These are phyloP conservation scores for Salix suchowensis DNA, from an alignment of 345 rosid species.

Conservation along the genomic window DNA sequence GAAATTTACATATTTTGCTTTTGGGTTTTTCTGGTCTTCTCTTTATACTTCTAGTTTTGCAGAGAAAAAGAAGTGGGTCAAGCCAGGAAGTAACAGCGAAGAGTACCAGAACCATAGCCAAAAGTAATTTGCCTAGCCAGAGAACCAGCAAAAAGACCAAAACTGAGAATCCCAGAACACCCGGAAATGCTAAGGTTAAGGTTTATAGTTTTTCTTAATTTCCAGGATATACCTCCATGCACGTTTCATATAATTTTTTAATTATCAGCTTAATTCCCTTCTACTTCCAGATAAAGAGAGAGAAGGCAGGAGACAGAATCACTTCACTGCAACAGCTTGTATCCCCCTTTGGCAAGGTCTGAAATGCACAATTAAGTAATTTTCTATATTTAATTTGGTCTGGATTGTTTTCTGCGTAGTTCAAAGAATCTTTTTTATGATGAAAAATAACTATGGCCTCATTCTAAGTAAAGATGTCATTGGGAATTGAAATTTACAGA, in stretches of 20 bases:
- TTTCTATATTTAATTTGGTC: not conserved
- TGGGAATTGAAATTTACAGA: conserved; percentile 42
- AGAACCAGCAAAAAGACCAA: conserved; percentile 45
- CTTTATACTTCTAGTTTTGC: conserved; percentile 3
- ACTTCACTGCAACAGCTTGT: conserved; percentile 77
- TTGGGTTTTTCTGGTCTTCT: not conserved
- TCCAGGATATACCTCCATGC: not conserved
- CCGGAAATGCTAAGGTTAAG: conserved; percentile 46
- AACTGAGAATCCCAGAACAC: conserved; percentile 41
- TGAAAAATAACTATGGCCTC: not conserved
- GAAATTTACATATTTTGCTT: not conserved
- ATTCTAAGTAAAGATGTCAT: not conserved
- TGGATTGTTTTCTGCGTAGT: not conserved
- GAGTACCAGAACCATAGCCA: not conserved
- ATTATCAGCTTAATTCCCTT: not conserved
- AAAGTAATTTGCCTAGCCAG: conserved; percentile 17
- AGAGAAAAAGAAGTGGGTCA: conserved; percentile 52
- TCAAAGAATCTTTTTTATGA: not conserved
- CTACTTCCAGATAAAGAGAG: conserved; percentile 43
- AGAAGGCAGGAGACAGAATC: conserved; percentile 77
- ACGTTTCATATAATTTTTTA: not conserved
- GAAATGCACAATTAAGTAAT: not conserved
- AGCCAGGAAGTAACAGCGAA: conserved; percentile 14
- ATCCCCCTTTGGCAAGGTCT: conserved; percentile 91
- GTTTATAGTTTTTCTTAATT: not conserved